Evolutionary conservation across 176 grass and related monocot species (phyloP).

Genomic region (Rhipidocladum racemiflorum): DNA sequence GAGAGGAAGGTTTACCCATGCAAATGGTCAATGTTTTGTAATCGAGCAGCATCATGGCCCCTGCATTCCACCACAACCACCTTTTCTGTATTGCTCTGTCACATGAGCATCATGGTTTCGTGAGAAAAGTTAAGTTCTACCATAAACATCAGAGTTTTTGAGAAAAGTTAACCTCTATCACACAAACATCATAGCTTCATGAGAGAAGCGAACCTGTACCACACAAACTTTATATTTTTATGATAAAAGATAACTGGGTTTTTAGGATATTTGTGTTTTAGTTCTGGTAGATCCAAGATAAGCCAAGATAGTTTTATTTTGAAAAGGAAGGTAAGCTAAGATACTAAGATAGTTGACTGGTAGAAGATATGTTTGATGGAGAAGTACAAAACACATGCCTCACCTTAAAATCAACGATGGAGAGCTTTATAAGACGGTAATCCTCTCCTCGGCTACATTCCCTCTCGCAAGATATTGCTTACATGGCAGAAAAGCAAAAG

Average conservation of each 20-base stretch:
- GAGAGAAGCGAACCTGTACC: background rate
- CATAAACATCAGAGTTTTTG: background rate
- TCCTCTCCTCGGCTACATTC: conserved; percentile 96
- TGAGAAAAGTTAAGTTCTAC: background rate
- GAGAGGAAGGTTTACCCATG: conserved; percentile 53
- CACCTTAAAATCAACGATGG: conserved; percentile 84
- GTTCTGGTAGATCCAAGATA: conserved; percentile 13
- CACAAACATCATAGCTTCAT: background rate
- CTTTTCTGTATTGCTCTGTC: conserved; percentile 70
- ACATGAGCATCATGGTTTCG: conserved; percentile 21
- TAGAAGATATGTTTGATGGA: conserved; percentile 27
- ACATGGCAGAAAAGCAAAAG: conserved; percentile 27
- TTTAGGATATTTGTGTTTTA: background rate
- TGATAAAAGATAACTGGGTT: background rate
- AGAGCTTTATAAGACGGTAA: conserved; percentile 90
- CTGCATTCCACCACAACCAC: conserved; percentile 89
- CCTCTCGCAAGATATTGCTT: conserved; percentile 89
- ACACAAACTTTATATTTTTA: background rate
- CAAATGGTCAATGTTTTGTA: conserved; percentile 78
- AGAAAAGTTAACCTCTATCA: background rate
- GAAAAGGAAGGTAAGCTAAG: background rate
- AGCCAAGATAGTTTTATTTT: background rate
- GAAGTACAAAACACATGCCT: conserved; percentile 24
- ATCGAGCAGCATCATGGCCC: conserved; percentile 91
- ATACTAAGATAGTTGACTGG: background rate